Evolutionary conservation across 2,329 filamentous ascomycete genomes (phyloP).

Genomic region (Phoma sp.): DNA sequence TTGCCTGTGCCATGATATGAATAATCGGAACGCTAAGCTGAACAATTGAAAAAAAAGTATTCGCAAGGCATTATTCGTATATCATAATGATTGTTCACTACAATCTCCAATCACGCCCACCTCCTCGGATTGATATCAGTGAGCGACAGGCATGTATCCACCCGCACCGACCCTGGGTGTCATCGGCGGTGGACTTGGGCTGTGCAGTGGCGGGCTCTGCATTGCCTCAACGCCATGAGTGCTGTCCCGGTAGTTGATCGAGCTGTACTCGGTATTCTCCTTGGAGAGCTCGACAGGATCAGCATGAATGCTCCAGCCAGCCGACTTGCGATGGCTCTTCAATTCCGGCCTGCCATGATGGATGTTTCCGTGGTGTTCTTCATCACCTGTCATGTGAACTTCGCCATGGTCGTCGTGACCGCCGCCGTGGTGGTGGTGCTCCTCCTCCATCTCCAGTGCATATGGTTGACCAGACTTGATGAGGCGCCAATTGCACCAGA

Average conservation of each 20-base stretch:
- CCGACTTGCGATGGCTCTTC: conserved; percentile 29
- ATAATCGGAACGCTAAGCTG: not conserved
- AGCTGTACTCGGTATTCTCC: conserved; percentile 3
- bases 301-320: conserved; percentile 31
- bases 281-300: conserved; percentile 14
- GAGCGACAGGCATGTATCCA: conserved; percentile 8
- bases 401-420: conserved; percentile 29
- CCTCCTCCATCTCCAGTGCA: conserved; percentile 36
- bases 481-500: conserved; percentile 41
- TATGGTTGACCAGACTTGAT: conserved; percentile 42
- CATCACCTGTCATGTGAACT: conserved; percentile 14
- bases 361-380: not conserved
- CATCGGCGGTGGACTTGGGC: not conserved
- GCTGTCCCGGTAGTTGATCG: not conserved
- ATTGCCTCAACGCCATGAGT: not conserved
- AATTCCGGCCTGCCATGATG: conserved; percentile 14
- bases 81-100: not conserved
- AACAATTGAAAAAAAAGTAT: not conserved
- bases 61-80: not conserved
- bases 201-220: not conserved
- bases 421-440: conserved; percentile 35
- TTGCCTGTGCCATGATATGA: too few species aligned
- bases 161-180: not conserved
- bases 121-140: not conserved
- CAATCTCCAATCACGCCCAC: not conserved